Percentiles rank a stretch among this genome's conserved stretches.
Evolutionary conservation across 768 basidiomycete species (phyloP).

Genomic region (Auriscalpium vulgare): DNA sequence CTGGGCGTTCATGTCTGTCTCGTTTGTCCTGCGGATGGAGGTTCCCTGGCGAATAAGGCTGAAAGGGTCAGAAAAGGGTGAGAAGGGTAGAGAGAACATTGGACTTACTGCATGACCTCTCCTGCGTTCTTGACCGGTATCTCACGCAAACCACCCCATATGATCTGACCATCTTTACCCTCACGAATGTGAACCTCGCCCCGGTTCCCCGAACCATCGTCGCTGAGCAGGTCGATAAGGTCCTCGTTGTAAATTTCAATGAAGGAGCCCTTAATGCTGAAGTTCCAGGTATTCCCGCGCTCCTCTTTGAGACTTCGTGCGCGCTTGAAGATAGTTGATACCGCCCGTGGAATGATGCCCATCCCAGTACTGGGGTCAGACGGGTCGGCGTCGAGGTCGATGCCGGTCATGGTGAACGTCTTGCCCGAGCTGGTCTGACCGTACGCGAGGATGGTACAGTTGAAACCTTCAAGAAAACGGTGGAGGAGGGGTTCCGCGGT

Average conservation of each 20-base stretch:
- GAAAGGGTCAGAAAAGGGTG: constrained; percentile 10
- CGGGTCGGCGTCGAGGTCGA: constrained; percentile 83
- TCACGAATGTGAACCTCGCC: constrained; percentile 94
- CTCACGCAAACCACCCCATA: constrained; percentile 94
- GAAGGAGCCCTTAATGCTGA: constrained; percentile 80
- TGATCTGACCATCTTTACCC: constrained; percentile 93
- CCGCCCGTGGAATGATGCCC: constrained; percentile 94
- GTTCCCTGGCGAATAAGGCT: constrained; percentile 88
- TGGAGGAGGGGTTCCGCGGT: constrained; percentile 81
- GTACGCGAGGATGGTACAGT: constrained; percentile 97
- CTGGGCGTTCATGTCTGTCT: constrained; percentile 98
- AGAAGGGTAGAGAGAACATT: background rate
- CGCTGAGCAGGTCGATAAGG: constrained; percentile 85
- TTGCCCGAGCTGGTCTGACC: constrained; percentile 97
- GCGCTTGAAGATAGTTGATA: constrained; percentile 77
- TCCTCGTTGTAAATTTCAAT: constrained; percentile 99
- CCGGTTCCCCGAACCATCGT: constrained; percentile 61
- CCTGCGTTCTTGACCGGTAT: constrained; percentile 73
- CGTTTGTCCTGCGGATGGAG: constrained; percentile 86
- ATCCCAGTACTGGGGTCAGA: constrained; percentile 76
- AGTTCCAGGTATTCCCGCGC: constrained; percentile 70
- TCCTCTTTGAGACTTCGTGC: constrained; percentile 73
- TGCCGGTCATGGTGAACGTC: constrained; percentile 96
- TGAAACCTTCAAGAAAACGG: constrained; percentile 89
- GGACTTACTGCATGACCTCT: constrained; percentile 88